Evolutionary conservation across 306 rosid species (phyloP).

Genomic region (Dryas alaskensis): DNA sequence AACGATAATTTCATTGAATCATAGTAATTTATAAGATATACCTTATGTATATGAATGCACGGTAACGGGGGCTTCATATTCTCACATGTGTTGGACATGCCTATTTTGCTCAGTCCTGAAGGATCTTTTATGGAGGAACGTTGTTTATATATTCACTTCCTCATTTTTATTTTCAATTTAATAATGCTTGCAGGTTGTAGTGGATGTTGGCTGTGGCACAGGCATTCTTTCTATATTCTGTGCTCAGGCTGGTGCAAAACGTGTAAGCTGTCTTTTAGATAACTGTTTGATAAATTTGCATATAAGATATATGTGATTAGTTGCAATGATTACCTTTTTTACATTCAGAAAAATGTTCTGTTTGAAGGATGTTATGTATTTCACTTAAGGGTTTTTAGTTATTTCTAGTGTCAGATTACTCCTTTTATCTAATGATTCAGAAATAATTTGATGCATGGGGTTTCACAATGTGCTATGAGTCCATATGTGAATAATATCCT

Average conservation of each 20-base stretch:
- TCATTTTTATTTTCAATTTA: slow-evolving; percentile 18
- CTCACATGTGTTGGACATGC: background rate
- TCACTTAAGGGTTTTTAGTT: background rate
- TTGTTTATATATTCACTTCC: slow-evolving; percentile 8
- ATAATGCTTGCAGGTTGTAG: slow-evolving; percentile 67
- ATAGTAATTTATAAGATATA: background rate
- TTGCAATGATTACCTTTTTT: background rate
- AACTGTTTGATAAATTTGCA: background rate
- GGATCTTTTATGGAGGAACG: background rate
- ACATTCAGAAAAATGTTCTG: background rate
- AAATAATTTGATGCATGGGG: background rate
- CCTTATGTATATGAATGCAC: background rate
- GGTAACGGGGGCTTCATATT: background rate
- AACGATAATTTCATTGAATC: too few relatives aligned
- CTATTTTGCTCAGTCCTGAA: background rate
- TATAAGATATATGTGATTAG: background rate
- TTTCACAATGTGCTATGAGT: background rate
- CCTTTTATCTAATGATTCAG: background rate
- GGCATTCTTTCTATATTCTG: slow-evolving; percentile 97
- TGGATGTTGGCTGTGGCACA: slow-evolving; percentile 97
- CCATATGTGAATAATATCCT: background rate
- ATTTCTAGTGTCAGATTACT: background rate
- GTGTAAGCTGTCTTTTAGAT: slow-evolving; percentile 49
- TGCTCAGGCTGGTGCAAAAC: slow-evolving; percentile 96
- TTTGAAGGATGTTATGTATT: background rate